Conservation (phyloP, 2,329 filamentous ascomycete species). For the Tothia fuscella region DNA sequence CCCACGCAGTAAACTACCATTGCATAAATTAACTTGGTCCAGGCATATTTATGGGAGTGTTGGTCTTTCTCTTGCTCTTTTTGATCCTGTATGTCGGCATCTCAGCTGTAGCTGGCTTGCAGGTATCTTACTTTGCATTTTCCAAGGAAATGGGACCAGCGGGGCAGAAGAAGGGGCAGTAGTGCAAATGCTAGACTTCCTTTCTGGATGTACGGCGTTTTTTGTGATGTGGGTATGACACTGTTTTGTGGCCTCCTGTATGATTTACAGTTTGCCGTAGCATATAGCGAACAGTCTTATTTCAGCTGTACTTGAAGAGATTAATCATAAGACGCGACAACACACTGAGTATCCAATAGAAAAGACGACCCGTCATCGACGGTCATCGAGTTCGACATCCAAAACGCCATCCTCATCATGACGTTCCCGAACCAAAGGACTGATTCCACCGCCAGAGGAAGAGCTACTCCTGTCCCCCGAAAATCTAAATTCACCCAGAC, state of each 20-base stretch:
- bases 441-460: too few relatives aligned
- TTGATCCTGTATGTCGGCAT: slow-evolving; percentile 70
- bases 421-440: too few relatives aligned
- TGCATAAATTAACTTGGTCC: background rate
- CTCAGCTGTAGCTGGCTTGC: slow-evolving; percentile 61
- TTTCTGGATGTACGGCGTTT: background rate
- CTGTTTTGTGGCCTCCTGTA: background rate
- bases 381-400: background rate
- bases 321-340: background rate
- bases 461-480: background rate
- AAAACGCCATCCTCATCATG: background rate
- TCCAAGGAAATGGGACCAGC: slow-evolving; percentile 91
- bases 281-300: too few relatives aligned
- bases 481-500: background rate
- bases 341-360: background rate
- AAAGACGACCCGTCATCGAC: background rate
- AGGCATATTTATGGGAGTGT: slow-evolving; percentile 83
- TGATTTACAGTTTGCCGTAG: background rate
- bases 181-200: slow-evolving; percentile 15
- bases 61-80: slow-evolving; percentile 59
- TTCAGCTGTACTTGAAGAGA: too few relatives aligned
- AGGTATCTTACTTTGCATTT: slow-evolving; percentile 89
- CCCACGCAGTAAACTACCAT: background rate
- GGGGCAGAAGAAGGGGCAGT: slow-evolving; percentile 71
- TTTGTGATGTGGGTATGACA: background rate